Evolutionary conservation across 2,329 filamentous ascomycete genomes (phyloP), one percentile per base, ranked within the genome.

Genomic region (Aspergillus floridensis): DNA sequence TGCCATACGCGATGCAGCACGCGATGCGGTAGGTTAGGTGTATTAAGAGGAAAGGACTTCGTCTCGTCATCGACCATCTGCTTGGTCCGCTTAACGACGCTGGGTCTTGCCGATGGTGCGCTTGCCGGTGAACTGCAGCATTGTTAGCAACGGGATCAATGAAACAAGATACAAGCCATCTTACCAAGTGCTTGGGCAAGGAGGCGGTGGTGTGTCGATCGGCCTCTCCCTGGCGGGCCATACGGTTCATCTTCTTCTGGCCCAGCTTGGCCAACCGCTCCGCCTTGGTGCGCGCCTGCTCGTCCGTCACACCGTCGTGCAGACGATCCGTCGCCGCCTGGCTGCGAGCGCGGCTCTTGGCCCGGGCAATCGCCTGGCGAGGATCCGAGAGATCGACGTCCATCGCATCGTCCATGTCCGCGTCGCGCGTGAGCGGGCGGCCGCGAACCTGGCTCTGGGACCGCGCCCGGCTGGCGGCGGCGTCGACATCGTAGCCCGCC

Each of bases 191-290:
- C 81, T 96, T 99, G 63, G 88, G 86, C 77, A 96, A 79, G 56
- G 90, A 84, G 41, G 90, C 90, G 58, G 88, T 88, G 63, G 87
- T 87, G 80, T 98, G 93, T 74, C 96, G 87, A 83, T 99, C 95
- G 63, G 89, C 93, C 82, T 99, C 95, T 83, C 95, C 95, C 83
- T 96, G 91, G 77, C 93, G 88, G 49, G 95, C 95, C 89, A 96
- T 95, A 66, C 93, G 87, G 82, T 99, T 99, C 92, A 96, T 97
- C 86, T 92, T 93, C 84, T 93, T 92, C 88, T 99, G 96, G 70
- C 88, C 84, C 74, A 99, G 80, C 84, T 96, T 98, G 74, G 87
- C 84, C 74, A 96, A 82, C 71, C 89, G 88, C 77, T 96, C 93
- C 41, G 91, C 92, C 85, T 93, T 96, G 61, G 82, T 84, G 66